Conservation (phyloP, 2,329 filamentous ascomycete genomes). For the Colletotrichum costaricense region DNA sequence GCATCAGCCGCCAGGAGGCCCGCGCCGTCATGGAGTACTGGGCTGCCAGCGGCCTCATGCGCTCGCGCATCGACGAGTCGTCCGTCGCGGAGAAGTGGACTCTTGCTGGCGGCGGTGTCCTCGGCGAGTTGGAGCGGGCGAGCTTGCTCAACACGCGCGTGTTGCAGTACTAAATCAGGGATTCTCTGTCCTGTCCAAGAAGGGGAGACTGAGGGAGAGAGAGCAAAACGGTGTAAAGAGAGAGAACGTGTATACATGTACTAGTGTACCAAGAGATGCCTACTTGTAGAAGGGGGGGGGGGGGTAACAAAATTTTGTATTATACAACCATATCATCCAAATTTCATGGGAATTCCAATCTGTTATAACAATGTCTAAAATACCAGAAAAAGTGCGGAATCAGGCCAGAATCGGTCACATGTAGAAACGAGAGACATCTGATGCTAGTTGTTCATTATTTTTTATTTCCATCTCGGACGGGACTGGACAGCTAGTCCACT, state of each 20-base stretch:
- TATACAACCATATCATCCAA: constrained; percentile 29
- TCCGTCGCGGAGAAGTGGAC: constrained; percentile 86
- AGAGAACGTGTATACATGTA: constrained; percentile 21
- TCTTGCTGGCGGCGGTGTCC: constrained; percentile 80
- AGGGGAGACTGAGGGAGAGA: neutral
- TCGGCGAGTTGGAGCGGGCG: constrained; percentile 86
- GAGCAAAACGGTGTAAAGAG: neutral
- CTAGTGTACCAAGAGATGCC: constrained; percentile 29
- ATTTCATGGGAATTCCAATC: constrained; percentile 12
- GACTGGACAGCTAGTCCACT: neutral
- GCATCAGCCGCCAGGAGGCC: constrained; percentile 80
- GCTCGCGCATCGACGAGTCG: constrained; percentile 75
- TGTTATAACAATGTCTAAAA: neutral
- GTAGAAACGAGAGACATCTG: neutral
- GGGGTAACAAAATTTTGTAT: constrained; percentile 17
- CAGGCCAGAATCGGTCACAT: no score
- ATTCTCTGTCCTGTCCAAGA: no score
- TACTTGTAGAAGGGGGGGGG: neutral
- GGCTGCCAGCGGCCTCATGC: constrained; percentile 84
- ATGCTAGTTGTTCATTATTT: neutral
- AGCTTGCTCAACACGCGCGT: constrained; percentile 61
- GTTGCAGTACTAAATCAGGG: constrained; percentile 25
- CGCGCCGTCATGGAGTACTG: constrained; percentile 92
- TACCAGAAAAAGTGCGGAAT: no score
- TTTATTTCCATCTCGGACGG: constrained; percentile 10